phyloP scores from a whole-genome alignment of 1,139 yeast species.

The Hemisphaericaspora xylofermentans region DNA sequence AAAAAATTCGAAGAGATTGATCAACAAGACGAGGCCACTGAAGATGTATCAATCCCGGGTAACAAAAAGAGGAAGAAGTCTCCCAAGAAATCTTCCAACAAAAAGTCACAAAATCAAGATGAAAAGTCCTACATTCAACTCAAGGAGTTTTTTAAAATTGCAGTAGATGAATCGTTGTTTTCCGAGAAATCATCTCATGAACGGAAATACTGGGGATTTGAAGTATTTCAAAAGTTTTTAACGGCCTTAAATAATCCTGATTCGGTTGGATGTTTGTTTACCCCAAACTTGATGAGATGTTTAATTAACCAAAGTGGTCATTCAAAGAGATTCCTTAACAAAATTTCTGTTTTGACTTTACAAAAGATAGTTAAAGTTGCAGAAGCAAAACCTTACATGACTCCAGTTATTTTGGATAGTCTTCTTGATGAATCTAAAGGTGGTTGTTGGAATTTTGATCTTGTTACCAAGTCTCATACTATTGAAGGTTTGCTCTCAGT shows the following conservation, averaged over 20 bases:
- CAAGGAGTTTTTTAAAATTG: constrained; percentile 76
- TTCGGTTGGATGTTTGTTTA: constrained; percentile 47
- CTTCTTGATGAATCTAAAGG: constrained; percentile 53
- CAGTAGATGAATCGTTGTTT: constrained; percentile 79
- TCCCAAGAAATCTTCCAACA: constrained; percentile 33
- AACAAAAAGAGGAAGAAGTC: constrained; percentile 29
- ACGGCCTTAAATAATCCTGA: constrained; percentile 22
- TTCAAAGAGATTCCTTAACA: constrained; percentile 62
- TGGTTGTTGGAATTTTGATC: constrained; percentile 73
- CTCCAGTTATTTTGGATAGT: constrained; percentile 48
- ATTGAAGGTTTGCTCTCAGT: constrained; percentile 49
- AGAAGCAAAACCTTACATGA: constrained; percentile 37
- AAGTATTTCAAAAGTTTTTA: constrained; percentile 58
- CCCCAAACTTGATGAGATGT: constrained; percentile 71
- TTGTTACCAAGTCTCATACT: constrained; percentile 71
- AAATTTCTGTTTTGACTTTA: constrained; percentile 58
- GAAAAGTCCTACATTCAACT: constrained; percentile 32
- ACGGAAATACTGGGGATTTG: constrained; percentile 85
- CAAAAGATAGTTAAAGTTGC: constrained; percentile 40
- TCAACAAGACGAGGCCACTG: constrained; percentile 14
- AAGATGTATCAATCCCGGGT: constrained; percentile 1
- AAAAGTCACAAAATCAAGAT: constrained; percentile 19
- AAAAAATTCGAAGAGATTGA: constrained; percentile 32
- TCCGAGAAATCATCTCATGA: constrained; percentile 78
- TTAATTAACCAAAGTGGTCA: constrained; percentile 77